Evolutionary conservation across 306 rosid species (phyloP).

Genomic region (Vigna mungo): DNA sequence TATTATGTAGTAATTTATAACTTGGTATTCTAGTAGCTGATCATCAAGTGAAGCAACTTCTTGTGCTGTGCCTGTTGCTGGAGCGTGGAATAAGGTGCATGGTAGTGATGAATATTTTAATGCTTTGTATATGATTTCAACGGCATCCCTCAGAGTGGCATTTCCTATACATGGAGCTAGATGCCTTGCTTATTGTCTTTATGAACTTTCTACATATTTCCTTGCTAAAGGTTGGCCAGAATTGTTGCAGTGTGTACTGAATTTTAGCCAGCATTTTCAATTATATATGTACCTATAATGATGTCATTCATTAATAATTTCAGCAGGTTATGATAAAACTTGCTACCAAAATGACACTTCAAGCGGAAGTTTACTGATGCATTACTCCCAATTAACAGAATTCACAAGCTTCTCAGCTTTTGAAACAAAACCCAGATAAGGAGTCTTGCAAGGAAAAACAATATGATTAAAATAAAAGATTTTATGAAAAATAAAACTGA

Average conservation of each 20-base stretch:
- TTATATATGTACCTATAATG: conserved; percentile 2
- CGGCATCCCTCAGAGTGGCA: conserved; percentile 21
- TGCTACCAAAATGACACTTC: not conserved
- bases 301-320: conserved; percentile 31
- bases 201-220: conserved; percentile 5
- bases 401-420: not conserved
- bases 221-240: conserved; percentile 33
- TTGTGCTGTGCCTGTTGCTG: conserved; percentile 6
- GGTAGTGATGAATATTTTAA: conserved; percentile 32
- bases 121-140: conserved; percentile 17
- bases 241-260: conserved; percentile 29
- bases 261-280: conserved; percentile 32
- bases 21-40: conserved; percentile 37
- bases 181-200: not conserved
- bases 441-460: not conserved
- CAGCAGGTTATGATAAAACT: not conserved
- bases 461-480: not conserved
- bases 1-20: not conserved
- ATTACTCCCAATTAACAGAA: not conserved
- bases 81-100: conserved; percentile 15
- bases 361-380: not conserved
- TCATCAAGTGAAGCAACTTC: conserved; percentile 40
- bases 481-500: not conserved
- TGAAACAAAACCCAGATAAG: not conserved
- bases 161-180: not conserved